Evolutionary conservation across 805 yeast species (phyloP), one percentile per base, ranked within the genome.

Genomic region (Huiozyma sinensis): DNA sequence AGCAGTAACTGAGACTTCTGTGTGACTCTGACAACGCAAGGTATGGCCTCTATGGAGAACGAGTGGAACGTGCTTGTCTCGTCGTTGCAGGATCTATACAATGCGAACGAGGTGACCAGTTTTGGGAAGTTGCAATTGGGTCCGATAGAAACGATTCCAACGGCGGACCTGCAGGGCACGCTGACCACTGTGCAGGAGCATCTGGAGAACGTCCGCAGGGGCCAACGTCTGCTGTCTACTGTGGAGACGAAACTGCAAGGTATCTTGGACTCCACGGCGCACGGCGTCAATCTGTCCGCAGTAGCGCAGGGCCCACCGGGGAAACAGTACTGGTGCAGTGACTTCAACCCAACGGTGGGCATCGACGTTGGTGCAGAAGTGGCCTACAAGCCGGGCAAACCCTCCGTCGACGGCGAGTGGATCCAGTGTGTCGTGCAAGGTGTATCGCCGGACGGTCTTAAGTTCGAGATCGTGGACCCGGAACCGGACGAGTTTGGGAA

Each of bases 401-500:
- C 82, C 35, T 44, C 28, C 9, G 6, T 41, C 24, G 71, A 76
- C n/a, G 89, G 76, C 10, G 97, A 90, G 58, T 92, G 98, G 98
- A 87, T 92, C 53, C 95, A 86, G 60, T 92, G 98, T 66, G 87
- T 83, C 56, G 95, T 92, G 11, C 75, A 81, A 28, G 79, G 76
- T 51, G 78, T 90, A 3, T 64, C 78, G n/a, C 76, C 77, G 1
- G 95, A 86, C 51, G 90, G 92, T 1, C 67, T 69, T 1, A 66
- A 76, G 46, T 88, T 81, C 59, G 97, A 92, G 63, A 89, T 92
- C n/a, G 77, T 86, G 53, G 98, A 92, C 61, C 96, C 97, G 0
- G 98, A 92, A 56, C 97, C 98, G 0, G 98, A 92, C 57, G 97
- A 90, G 55, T 75, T 79, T 52, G 85, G 83, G 49, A 86, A 89